These are phyloP conservation scores for Floccularia luteovirens DNA, from an alignment of 768 basidiomycete genomes.

Conservation along the genomic window DNA sequence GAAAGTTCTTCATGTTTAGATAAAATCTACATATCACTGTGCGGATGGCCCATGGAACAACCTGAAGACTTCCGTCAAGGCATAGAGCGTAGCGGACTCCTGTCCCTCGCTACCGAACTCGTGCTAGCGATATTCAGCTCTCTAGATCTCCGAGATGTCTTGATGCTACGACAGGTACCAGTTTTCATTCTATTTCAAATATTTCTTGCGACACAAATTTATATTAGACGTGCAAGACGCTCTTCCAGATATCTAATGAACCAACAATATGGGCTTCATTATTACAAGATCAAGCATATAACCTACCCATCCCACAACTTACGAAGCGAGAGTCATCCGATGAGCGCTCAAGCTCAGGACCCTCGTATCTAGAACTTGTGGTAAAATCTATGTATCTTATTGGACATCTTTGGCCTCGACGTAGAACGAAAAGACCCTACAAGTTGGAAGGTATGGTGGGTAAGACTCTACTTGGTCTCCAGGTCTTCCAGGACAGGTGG, in stretches of 20 bases:
- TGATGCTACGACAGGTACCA: conserved; percentile 5
- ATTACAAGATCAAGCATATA: conserved; percentile 7
- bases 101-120: conserved; percentile 1
- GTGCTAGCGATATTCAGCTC: background rate
- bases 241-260: conserved; percentile 9
- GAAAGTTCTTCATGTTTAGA: too few species aligned
- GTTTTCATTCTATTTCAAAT: background rate
- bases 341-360: conserved; percentile 5
- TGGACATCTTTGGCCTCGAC: conserved; percentile 9
- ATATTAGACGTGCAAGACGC: conserved; percentile 12
- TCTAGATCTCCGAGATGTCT: conserved; percentile 4
- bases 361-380: conserved; percentile 7
- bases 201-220: background rate
- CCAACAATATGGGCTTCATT: conserved; percentile 11
- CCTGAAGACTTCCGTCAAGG: too few species aligned
- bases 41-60: too few species aligned
- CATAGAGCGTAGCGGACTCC: too few species aligned
- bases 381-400: conserved; percentile 5
- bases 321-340: background rate
- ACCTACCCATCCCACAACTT: conserved; percentile 10
- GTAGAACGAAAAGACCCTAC: conserved; percentile 5
- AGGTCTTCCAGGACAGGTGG: conserved; percentile 39
- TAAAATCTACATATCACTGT: too few species aligned
- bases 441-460: conserved; percentile 8
- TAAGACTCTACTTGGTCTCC: conserved; percentile 23